A percentile compares a stretch with the other conserved stretches of the same genome.
These are phyloP conservation scores for Spathaspora boniae DNA, from an alignment of 805 yeast species.

Conservation along the genomic window DNA sequence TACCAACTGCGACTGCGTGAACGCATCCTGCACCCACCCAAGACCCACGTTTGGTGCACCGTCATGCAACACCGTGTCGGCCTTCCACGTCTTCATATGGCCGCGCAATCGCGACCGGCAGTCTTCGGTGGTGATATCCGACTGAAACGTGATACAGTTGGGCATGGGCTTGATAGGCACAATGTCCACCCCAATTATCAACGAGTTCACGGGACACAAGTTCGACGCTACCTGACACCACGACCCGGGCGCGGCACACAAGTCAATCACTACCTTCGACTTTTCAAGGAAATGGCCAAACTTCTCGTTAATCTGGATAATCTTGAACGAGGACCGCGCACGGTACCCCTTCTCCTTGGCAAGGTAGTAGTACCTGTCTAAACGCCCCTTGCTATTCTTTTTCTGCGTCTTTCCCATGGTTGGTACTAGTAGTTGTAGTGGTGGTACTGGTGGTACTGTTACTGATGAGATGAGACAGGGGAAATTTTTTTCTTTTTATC, in stretches of 20 bases:
- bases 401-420: slow-evolving; percentile 88
- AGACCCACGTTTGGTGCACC: slow-evolving; percentile 99
- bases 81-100: slow-evolving; percentile 97
- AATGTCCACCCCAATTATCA: slow-evolving; percentile 97
- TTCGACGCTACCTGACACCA: slow-evolving; percentile 99
- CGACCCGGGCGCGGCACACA: slow-evolving; percentile 97
- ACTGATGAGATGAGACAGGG: neutral
- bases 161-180: slow-evolving; percentile 97
- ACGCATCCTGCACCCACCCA: slow-evolving; percentile 99
- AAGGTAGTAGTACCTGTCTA: slow-evolving; percentile 91
- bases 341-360: slow-evolving; percentile 98
- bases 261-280: slow-evolving; percentile 92
- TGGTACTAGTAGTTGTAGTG: neutral
- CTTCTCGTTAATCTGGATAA: slow-evolving; percentile 92
- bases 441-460: neutral
- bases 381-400: slow-evolving; percentile 97
- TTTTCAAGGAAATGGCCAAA: slow-evolving; percentile 93
- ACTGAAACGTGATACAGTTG: slow-evolving; percentile 88
- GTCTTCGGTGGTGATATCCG: slow-evolving; percentile 97
- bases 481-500: neutral
- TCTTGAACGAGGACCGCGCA: slow-evolving; percentile 97
- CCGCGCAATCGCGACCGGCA: slow-evolving; percentile 94
- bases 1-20: slow-evolving; percentile 94
- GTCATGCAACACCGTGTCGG: slow-evolving; percentile 95
- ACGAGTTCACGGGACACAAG: slow-evolving; percentile 85